Percentiles rank a stretch among this genome's conserved stretches.
Conservation (phyloP, 169 alveolate genomes). For the Plasmodium knowlesi region DNA sequence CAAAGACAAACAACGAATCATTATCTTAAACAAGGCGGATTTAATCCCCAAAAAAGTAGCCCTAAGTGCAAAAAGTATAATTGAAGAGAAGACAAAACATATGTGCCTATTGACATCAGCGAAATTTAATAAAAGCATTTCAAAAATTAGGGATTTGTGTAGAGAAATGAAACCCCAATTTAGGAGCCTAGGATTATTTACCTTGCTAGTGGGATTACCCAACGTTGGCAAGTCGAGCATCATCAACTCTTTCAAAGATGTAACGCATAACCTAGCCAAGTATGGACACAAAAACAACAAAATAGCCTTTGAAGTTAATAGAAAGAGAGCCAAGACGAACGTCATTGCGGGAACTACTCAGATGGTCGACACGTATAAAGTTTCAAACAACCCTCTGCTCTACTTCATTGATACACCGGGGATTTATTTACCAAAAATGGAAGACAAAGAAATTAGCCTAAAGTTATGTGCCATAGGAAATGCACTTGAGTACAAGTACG, state of each 20-base stretch:
- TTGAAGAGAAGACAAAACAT: slow-evolving; percentile 59
- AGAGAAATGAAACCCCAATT: slow-evolving; percentile 71
- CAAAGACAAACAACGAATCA: slow-evolving; percentile 43
- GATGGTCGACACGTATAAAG: slow-evolving; percentile 43
- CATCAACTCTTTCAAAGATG: slow-evolving; percentile 87
- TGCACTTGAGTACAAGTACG: slow-evolving; percentile 87
- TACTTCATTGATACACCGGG: slow-evolving; percentile 72
- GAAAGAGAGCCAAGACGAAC: slow-evolving; percentile 55
- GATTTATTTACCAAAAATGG: slow-evolving; percentile 75
- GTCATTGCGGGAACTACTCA: slow-evolving; percentile 69
- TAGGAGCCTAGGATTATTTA: slow-evolving; percentile 56
- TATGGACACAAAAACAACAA: slow-evolving; percentile 60
- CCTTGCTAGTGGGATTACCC: slow-evolving; percentile 95
- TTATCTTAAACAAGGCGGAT: slow-evolving; percentile 78
- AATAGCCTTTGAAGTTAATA: slow-evolving; percentile 64
- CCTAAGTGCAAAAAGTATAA: slow-evolving; percentile 47
- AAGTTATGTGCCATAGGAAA: slow-evolving; percentile 87
- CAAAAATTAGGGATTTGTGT: slow-evolving; percentile 68
- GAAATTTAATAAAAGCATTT: slow-evolving; percentile 51
- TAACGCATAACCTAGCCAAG: slow-evolving; percentile 52
- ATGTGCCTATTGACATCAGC: slow-evolving; percentile 64
- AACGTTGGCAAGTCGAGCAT: slow-evolving; percentile 99
- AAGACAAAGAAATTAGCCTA: slow-evolving; percentile 84
- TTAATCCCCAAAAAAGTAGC: slow-evolving; percentile 68
- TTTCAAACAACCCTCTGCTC: slow-evolving; percentile 61